These are phyloP conservation scores for Pachysandra terminalis DNA, from an alignment of 164 flowering plant genomes.

Conservation along the genomic window DNA sequence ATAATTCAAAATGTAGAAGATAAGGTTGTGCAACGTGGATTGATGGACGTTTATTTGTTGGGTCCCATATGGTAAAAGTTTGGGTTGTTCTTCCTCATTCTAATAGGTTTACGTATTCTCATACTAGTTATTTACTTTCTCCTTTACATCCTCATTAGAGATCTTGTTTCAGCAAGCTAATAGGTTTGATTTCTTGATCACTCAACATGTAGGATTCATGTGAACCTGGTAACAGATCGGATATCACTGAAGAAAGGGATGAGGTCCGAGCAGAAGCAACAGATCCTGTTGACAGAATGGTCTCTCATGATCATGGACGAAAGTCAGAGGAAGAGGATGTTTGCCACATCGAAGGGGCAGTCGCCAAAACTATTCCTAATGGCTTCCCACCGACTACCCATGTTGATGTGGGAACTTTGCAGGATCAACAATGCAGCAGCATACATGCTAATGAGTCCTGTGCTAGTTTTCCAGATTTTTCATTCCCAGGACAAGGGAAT, in stretches of 20 bases:
- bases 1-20: neutral
- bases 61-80: neutral
- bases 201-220: conserved; percentile 53
- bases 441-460: conserved; percentile 18
- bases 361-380: conserved; percentile 13
- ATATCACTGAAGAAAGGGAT: conserved; percentile 70
- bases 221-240: conserved; percentile 77
- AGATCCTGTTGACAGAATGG: conserved; percentile 9
- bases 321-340: conserved; percentile 19
- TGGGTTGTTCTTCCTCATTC: neutral
- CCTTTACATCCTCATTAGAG: neutral
- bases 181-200: conserved; percentile 7
- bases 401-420: conserved; percentile 12
- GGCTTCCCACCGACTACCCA: conserved; percentile 14
- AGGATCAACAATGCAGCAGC: conserved; percentile 18
- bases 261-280: conserved; percentile 35
- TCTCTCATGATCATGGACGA: conserved; percentile 18
- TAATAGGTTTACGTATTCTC: neutral
- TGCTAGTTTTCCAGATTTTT: conserved; percentile 22
- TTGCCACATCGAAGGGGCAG: conserved; percentile 13
- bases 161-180: neutral
- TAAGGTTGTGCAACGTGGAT: neutral
- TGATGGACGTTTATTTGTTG: neutral
- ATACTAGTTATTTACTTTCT: neutral
- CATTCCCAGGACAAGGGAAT: conserved; percentile 13